Percentiles rank a stretch among this genome's conserved stretches.
Evolutionary conservation across 352 stramenopile genomes (phyloP).

Genomic region (Phytopythium helicoides): DNA sequence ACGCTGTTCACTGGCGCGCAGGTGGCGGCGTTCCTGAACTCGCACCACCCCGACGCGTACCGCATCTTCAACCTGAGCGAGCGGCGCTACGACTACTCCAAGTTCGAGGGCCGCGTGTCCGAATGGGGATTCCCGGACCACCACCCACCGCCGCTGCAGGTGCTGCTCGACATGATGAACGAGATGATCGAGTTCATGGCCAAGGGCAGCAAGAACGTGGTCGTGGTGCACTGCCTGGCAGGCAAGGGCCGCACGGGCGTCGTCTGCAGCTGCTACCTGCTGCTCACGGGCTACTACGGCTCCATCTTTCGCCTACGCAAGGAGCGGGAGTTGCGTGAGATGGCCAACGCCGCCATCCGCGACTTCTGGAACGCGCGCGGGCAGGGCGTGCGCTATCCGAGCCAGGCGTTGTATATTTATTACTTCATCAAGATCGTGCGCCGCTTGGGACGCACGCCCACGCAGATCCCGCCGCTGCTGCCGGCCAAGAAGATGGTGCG

Average conservation of each 20-base stretch:
- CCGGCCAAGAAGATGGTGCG: slow-evolving; percentile 56
- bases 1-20: too few relatives aligned
- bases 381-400: slow-evolving; percentile 81
- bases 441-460: slow-evolving; percentile 36
- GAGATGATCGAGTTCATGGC: slow-evolving; percentile 80
- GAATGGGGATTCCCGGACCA: slow-evolving; percentile 84
- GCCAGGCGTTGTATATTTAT: slow-evolving; percentile 86
- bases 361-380: slow-evolving; percentile 78
- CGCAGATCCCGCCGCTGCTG: slow-evolving; percentile 52
- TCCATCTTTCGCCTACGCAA: slow-evolving; percentile 63
- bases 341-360: slow-evolving; percentile 64
- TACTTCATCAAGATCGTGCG: slow-evolving; percentile 81
- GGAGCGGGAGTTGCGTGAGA: slow-evolving; percentile 57
- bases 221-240: slow-evolving; percentile 79
- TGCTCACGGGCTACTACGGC: slow-evolving; percentile 74
- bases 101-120: slow-evolving; percentile 67
- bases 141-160: slow-evolving; percentile 71
- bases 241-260: slow-evolving; percentile 82
- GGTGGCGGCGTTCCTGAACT: slow-evolving; percentile 68
- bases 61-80: slow-evolving; percentile 86
- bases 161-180: slow-evolving; percentile 84
- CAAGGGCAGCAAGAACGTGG: slow-evolving; percentile 59
- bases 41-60: slow-evolving; percentile 59
- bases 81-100: slow-evolving; percentile 71
- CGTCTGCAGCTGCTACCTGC: slow-evolving; percentile 78